Evolutionary conservation across 1,284 basidiomycete genomes (phyloP), one percentile per base, ranked within the genome.

Genomic region (Rhodotorula sp.): DNA sequence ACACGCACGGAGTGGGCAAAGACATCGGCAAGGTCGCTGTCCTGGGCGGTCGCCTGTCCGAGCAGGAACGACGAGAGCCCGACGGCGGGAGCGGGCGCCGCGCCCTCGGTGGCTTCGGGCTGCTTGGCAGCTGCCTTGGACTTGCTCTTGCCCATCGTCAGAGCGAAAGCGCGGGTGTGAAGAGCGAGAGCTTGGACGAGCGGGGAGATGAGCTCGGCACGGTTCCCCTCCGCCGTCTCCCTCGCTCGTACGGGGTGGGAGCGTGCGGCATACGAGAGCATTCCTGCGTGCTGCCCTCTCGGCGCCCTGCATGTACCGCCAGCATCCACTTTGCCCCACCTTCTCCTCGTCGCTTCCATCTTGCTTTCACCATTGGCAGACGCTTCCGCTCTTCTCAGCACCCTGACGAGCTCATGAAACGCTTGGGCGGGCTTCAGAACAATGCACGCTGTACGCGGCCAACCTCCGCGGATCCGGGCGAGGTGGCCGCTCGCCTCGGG

Each of bases 31-130:
- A 71, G 71, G 8, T 62, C 64, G 10, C 58, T 23, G 48, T 70
- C 74, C 57, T 62, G 63, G 9, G 49, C 50, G 8, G 59, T 41
- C 14, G 67, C 61, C n/a, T 68, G 62, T 44, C 50, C 72, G 61
- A 75, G 74, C 17, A 75, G 60, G 69, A 75, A 75, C 19, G 64
- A 66, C 44, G 69, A 71, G 17, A 75, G 64, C 0, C 60, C 59
- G 9, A 64, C 4, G n/a, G 55, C 56, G 17, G 74, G 17, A 17
- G 50, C 52, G 3, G 61, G 21, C 8, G 61, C 16, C 19, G 21
- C 9, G 7, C 10, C 34, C 1, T 4, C 17, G 7, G 5, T 8
- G 17, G 50, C 27, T 17, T 34, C 34, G 64, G 2, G 23, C 25
- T 46, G 5, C 34, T 61, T 0, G 41, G 58, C 10, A 49, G 58